Conservation (phyloP, 163 green algal species). For the Scenedesmus sp. region DNA sequence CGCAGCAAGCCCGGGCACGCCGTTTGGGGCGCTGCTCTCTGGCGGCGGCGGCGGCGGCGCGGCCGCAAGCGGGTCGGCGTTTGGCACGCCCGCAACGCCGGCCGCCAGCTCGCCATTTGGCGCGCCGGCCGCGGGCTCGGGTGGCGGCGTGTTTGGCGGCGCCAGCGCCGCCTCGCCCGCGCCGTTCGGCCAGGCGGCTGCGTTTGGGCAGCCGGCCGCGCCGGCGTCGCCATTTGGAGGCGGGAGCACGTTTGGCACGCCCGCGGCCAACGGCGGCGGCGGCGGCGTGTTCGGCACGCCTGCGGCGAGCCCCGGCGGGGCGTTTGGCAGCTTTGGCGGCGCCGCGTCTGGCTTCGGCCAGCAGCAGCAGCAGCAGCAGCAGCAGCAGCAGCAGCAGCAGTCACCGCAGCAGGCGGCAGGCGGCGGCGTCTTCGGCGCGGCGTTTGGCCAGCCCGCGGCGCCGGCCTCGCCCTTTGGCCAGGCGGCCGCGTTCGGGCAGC, state of each 20-base stretch:
- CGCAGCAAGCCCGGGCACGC: background rate
- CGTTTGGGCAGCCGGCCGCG: background rate
- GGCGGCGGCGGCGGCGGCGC: constrained; percentile 5
- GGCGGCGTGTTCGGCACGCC: background rate
- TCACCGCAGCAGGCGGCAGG: too few relatives aligned
- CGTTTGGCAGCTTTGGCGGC: constrained; percentile 22
- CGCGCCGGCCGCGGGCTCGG: background rate
- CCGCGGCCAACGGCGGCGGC: background rate
- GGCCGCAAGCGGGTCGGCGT: background rate
- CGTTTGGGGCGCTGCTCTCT: constrained; percentile 11
- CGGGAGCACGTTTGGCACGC: constrained; percentile 17
- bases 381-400: background rate
- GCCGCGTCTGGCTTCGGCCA: constrained; percentile 5
- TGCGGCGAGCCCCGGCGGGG: background rate
- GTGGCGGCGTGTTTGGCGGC: constrained; percentile 20
- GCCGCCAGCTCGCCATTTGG: constrained; percentile 3
- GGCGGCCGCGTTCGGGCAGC: too few relatives aligned
- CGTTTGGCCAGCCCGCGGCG: constrained; percentile 14
- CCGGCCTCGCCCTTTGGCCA: constrained; percentile 4
- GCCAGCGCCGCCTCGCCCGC: background rate
- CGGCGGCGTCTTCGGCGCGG: background rate
- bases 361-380: constrained; percentile 19
- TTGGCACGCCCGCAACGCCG: constrained; percentile 16
- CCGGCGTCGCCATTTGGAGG: constrained; percentile 10
- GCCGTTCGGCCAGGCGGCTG: background rate